Conservation (phyloP, 306 rosid species). For the Prunus mongolica region DNA sequence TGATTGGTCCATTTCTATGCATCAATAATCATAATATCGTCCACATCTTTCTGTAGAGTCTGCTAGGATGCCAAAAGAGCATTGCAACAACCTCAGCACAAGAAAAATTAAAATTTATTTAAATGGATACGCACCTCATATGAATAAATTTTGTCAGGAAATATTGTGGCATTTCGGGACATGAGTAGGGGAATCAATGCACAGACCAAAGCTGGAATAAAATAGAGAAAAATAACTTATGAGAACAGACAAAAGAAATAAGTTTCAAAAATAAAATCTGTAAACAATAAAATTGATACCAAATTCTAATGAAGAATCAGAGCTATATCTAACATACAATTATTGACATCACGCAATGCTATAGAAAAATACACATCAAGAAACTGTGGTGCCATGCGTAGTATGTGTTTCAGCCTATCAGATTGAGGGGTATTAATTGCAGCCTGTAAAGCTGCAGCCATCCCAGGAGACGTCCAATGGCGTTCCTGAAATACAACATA, state of each 20-base stretch:
- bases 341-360: slow-evolving; percentile 65
- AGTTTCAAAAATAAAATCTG: too few relatives aligned
- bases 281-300: slow-evolving; percentile 8
- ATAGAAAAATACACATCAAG: slow-evolving; percentile 76
- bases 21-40: neutral
- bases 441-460: slow-evolving; percentile 56
- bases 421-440: slow-evolving; percentile 69
- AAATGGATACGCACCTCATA: slow-evolving; percentile 52
- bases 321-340: slow-evolving; percentile 51
- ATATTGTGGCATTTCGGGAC: slow-evolving; percentile 80
- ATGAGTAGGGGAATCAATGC: slow-evolving; percentile 86
- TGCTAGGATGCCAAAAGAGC: neutral
- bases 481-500: slow-evolving; percentile 65
- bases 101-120: slow-evolving; percentile 10
- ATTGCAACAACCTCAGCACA: slow-evolving; percentile 7
- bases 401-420: slow-evolving; percentile 69
- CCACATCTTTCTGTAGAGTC: neutral
- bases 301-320: slow-evolving; percentile 17
- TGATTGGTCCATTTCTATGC: neutral
- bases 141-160: slow-evolving; percentile 76
- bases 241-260: neutral
- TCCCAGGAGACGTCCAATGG: slow-evolving; percentile 90
- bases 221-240: slow-evolving; percentile 12
- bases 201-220: slow-evolving; percentile 83
- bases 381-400: slow-evolving; percentile 59